Conservation (phyloP, 148 eudicot species). For the Cornus kousa region DNA sequence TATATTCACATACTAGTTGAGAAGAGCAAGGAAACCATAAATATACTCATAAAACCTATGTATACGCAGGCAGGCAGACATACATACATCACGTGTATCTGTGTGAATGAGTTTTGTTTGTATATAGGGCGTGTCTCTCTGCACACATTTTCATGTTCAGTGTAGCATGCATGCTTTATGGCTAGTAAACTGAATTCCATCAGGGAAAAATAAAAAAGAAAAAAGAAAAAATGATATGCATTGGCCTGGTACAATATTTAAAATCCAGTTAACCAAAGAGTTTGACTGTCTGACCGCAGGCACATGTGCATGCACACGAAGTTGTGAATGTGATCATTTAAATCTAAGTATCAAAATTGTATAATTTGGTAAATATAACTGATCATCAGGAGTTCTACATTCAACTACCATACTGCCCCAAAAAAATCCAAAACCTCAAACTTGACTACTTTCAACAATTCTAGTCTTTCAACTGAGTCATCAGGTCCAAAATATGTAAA, state of each 20-base stretch:
- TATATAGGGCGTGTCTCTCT: background rate
- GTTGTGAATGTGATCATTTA: background rate
- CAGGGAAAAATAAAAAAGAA: background rate
- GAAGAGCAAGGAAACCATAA: background rate
- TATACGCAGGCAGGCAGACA: background rate
- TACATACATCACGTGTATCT: background rate
- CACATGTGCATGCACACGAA: background rate
- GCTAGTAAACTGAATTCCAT: background rate
- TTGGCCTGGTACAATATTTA: background rate
- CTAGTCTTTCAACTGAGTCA: background rate
- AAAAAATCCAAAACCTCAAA: background rate
- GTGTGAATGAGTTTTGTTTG: background rate
- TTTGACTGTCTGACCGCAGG: background rate
- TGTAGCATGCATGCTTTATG: background rate
- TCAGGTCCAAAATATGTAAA: background rate
- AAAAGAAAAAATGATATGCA: background rate
- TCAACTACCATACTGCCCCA: background rate
- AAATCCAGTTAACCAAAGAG: background rate
- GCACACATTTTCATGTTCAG: background rate
- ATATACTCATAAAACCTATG: background rate
- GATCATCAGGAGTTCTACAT: background rate
- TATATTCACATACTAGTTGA: background rate
- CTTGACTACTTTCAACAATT: background rate
- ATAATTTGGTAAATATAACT: background rate
- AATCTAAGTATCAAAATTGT: no score